These are phyloP conservation scores for Ceratopteris richardii DNA, from an alignment of 75 land plant species.

Conservation along the genomic window DNA sequence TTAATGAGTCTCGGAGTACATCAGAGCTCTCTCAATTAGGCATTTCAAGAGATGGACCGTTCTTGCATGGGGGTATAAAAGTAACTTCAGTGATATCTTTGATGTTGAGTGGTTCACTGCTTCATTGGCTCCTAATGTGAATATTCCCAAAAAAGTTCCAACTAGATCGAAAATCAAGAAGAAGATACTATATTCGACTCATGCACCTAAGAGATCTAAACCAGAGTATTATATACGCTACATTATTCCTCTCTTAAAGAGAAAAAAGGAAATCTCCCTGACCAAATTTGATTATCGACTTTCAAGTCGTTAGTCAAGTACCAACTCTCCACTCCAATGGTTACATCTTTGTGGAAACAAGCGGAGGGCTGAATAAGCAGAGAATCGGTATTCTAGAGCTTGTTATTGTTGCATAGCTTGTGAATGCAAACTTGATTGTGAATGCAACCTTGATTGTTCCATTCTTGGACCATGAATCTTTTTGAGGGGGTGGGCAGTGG, in stretches of 20 bases:
- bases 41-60: slow-evolving; percentile 42
- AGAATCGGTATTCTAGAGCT: too few species aligned
- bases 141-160: slow-evolving; percentile 21
- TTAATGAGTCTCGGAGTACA: slow-evolving; percentile 9
- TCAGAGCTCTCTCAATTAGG: slow-evolving; percentile 46
- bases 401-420: too few species aligned
- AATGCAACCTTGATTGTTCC: too few species aligned
- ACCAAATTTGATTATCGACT: slow-evolving; percentile 36
- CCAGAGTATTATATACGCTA: slow-evolving; percentile 24
- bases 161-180: not conserved
- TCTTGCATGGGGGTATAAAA: slow-evolving; percentile 23
- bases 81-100: slow-evolving; percentile 39
- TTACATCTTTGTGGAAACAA: too few species aligned
- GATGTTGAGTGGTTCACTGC: slow-evolving; percentile 34
- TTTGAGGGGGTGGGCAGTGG: too few species aligned
- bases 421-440: too few species aligned
- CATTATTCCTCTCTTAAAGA: slow-evolving; percentile 20
- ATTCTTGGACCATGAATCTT: too few species aligned
- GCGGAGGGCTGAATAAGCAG: too few species aligned
- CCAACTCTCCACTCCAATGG: too few species aligned
- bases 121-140: slow-evolving; percentile 30
- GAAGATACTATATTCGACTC: slow-evolving; percentile 13
- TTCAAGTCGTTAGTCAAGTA: slow-evolving; percentile 20
- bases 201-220: slow-evolving; percentile 27
- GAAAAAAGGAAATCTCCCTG: slow-evolving; percentile 17